Conservation (phyloP, 352 stramenopile genomes). For the Phytopythium sindhum region DNA sequence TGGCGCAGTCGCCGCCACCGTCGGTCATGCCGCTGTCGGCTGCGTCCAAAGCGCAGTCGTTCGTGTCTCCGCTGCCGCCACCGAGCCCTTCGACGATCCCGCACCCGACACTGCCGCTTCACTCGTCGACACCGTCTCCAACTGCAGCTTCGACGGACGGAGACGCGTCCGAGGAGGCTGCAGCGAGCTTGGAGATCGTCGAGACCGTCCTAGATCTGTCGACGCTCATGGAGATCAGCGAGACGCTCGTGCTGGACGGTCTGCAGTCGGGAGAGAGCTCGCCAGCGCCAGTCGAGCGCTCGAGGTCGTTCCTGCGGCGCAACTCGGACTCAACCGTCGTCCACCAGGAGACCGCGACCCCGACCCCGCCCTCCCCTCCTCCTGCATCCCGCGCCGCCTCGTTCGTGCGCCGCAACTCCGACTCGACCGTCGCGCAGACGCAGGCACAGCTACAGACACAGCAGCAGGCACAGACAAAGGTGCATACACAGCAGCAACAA, state of each 20-base stretch:
- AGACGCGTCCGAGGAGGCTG: not conserved
- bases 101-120: not conserved
- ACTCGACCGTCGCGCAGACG: not conserved
- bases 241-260: constrained; percentile 5
- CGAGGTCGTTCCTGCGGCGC: constrained; percentile 2
- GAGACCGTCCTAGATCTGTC: constrained; percentile 7
- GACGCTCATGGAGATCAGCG: constrained; percentile 3
- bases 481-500: not conserved
- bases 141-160: not conserved
- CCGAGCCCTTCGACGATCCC: not conserved
- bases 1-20: not conserved
- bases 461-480: no score
- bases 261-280: not conserved
- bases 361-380: not conserved
- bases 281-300: not conserved
- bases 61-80: not conserved
- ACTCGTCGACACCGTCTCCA: not conserved
- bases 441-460: no score
- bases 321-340: constrained; percentile 6
- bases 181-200: not conserved
- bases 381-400: not conserved
- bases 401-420: not conserved
- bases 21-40: constrained; percentile 3
- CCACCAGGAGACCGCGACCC: not conserved
- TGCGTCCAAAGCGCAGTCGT: not conserved